Base-by-base conservation (phyloP, 192 early-diverging fungal species). In the Gaertneriomyces sp. region DNA sequence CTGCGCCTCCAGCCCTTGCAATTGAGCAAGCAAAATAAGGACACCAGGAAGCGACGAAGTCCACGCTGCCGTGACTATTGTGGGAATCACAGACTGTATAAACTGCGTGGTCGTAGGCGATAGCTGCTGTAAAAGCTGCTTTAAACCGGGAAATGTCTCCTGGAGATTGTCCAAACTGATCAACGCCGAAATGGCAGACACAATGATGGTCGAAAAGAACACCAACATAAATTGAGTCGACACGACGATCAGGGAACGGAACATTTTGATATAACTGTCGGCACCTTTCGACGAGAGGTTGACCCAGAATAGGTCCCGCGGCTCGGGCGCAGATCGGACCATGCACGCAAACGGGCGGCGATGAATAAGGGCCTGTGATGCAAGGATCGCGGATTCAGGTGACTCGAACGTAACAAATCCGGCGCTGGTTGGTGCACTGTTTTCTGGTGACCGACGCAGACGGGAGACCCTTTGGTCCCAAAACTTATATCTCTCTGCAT, bases 321-420 rank as follows among this genome's bases (percentile, higher is more conserved):
- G 82, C 52, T 84, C 82, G 10, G 82, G 82, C 10, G 82, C 82
- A 47, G 69, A 67, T 43, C 67, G 70, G 10, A 71, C 71, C 61
- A 80, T 76, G 59, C 74, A 81, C 45, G 78, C 72, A 54, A 81
- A 84, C 5, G 82, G 82, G 11, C 71, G 68, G 14, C 62, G 62
- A 45, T 76, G 60, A 6, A 78, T 45, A 42, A 77, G 63, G 20
- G 70, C 66, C 64, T 84, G 82, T 38, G 81, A 67, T 5, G 76
- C 82, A 25, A 84, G 53, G 59, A 71, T 74, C 17, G 82, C 82
- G 53, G 69, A 73, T 52, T 78, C 72, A 6, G 82, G 82, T 5
- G 81, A 83, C 50, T 83, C 75, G 74, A 84, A 84, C 5, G 82
- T 80, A n/a, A 84, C 82, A 68, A 84, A 81, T 2, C 72, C 82